Evolutionary conservation across 768 basidiomycete species (phyloP).

Genomic region (Porphyrellus cyaneotinctus): DNA sequence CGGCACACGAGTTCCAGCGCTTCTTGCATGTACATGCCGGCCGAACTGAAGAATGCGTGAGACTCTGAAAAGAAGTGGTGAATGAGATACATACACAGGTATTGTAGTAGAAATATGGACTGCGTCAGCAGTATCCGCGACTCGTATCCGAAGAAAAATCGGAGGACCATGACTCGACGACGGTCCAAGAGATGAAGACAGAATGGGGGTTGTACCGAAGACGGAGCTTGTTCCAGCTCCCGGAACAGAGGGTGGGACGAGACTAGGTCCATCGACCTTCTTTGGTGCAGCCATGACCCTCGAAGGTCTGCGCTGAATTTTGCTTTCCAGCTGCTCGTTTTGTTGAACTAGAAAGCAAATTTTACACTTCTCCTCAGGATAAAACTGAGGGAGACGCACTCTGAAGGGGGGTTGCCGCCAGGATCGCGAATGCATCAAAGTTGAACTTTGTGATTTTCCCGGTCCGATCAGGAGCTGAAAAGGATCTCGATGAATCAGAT

Average conservation of each 20-base stretch:
- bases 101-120: constrained; percentile 88
- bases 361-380: neutral
- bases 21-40: constrained; percentile 97
- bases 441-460: constrained; percentile 85
- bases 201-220: constrained; percentile 47
- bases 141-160: constrained; percentile 76
- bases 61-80: neutral
- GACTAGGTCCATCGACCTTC: constrained; percentile 46
- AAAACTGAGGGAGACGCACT: constrained; percentile 38
- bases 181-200: constrained; percentile 68
- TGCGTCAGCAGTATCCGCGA: constrained; percentile 76
- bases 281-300: constrained; percentile 54
- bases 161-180: constrained; percentile 73
- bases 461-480: constrained; percentile 85
- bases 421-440: constrained; percentile 84
- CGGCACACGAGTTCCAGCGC: constrained; percentile 82
- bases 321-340: constrained; percentile 72
- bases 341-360: constrained; percentile 51
- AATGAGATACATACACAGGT: constrained; percentile 64
- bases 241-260: constrained; percentile 36
- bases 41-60: constrained; percentile 45
- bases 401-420: constrained; percentile 70
- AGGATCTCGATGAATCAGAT: neutral
- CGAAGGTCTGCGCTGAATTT: constrained; percentile 81
- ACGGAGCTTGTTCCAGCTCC: constrained; percentile 44